Percentiles rank a stretch among this genome's conserved stretches.
phyloP scores from a whole-genome alignment of 331 rosid genomes.

The Pyracantha coccinea region DNA sequence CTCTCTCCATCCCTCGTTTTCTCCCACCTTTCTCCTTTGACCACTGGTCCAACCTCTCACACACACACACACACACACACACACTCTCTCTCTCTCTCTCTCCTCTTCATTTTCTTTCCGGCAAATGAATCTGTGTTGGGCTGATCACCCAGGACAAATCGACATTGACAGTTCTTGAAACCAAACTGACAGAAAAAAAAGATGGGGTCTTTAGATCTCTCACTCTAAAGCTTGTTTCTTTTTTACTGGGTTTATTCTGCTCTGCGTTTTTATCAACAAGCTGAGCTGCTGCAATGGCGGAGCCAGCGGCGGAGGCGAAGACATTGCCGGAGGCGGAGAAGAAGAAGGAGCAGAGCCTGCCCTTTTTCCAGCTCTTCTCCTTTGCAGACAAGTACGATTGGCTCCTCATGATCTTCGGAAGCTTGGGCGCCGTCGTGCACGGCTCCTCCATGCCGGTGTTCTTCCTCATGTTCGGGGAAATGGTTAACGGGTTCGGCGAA shows the following conservation, averaged over 20 bases:
- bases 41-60: constrained; percentile 31
- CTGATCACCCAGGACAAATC: constrained; percentile 13
- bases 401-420: constrained; percentile 68
- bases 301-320: constrained; percentile 40
- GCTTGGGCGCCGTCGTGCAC: constrained; percentile 85
- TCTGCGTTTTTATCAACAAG: not conserved
- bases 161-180: constrained; percentile 50
- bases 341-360: constrained; percentile 88
- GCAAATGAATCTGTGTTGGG: not conserved
- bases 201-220: constrained; percentile 31
- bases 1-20: constrained; percentile 28
- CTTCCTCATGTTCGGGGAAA: constrained; percentile 88
- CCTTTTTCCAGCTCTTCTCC: constrained; percentile 76
- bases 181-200: constrained; percentile 19
- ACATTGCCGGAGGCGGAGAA: constrained; percentile 80
- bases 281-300: constrained; percentile 53
- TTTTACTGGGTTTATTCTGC: not conserved
- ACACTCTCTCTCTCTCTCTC: not conserved
- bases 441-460: constrained; percentile 96
- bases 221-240: constrained; percentile 19
- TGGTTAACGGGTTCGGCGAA: constrained; percentile 93
- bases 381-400: constrained; percentile 85
- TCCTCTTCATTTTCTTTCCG: no score
- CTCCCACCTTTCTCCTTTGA: constrained; percentile 43
- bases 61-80: no score